Base-by-base conservation (phyloP, 164 flowering plant species). In the grape (Vitis vinifera) region DNA sequence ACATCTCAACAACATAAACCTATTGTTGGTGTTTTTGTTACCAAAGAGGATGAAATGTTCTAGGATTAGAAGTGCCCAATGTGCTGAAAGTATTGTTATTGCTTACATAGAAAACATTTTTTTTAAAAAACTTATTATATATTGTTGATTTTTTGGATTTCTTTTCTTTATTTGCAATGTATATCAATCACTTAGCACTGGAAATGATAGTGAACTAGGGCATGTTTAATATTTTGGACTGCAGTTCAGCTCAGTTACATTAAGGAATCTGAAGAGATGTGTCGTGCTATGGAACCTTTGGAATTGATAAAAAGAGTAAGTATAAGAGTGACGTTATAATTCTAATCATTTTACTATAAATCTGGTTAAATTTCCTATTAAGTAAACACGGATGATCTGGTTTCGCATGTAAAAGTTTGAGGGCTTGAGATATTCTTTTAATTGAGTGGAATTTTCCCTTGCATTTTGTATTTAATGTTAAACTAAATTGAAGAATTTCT, bases 271-370 rank as follows among this genome's bases (percentile, higher is more conserved):
- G 92, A 93, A 73, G 91, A 87, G 70, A 62, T 86, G 47, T 89
- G 97, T 2, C 91, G 85, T 63, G 84, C 91, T 11, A 82, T 93
- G 92, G 83, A 81, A 69, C 98, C 98, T 10, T 69, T 83, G 82
- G 89, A 91, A 55, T 82, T 93, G 68, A 91, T 93, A 29, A 91
- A 84, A 78, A 87, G 93, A 71, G 98, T 93, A 77, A 71, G 90
- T 68, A 51, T 66, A 10, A 4, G 12, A 30, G 30, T 16, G 52
- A 3, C 52, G 8, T 30, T 59, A n/a, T 1, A 51, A n/a, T 60
- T 50, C 12, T 52, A 12, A n/a, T 8, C 23, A 6, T 31, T 14
- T 16, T 48, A 48, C 17, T 23, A 23, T 31, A 6, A 4, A 31
- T 31, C 44, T 49, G 29, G 27, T 50, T 71, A 59, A 57, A 57